These are phyloP conservation scores for Pythium phragmitis DNA, from an alignment of 352 stramenopile genomes.

Conservation along the genomic window DNA sequence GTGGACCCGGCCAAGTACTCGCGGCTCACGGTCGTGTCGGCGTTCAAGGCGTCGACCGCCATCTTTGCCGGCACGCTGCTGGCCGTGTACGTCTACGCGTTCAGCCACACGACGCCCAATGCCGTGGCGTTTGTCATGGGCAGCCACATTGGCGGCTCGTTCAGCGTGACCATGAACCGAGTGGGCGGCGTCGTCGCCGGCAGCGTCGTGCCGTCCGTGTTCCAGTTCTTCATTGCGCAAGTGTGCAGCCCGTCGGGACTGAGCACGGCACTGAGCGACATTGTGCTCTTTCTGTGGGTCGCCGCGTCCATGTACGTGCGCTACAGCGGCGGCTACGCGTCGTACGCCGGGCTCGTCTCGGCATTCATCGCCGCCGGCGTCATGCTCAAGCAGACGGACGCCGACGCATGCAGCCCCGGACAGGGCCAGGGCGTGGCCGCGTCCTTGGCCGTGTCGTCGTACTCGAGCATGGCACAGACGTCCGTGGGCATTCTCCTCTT, in stretches of 20 bases:
- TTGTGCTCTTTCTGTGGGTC: conserved; percentile 74
- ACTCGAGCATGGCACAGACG: conserved; percentile 77
- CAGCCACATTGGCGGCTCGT: conserved; percentile 73
- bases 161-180: conserved; percentile 80
- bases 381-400: conserved; percentile 57
- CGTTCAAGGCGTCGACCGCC: conserved; percentile 55
- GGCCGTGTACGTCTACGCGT: conserved; percentile 74
- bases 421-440: conserved; percentile 35
- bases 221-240: conserved; percentile 84
- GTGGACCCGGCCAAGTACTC: conserved; percentile 50
- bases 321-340: conserved; percentile 64
- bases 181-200: conserved; percentile 81
- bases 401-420: conserved; percentile 41
- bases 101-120: conserved; percentile 57
- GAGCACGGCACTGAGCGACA: conserved; percentile 46
- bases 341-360: conserved; percentile 72
- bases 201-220: conserved; percentile 78
- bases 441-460: conserved; percentile 65
- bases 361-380: conserved; percentile 68
- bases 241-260: conserved; percentile 45
- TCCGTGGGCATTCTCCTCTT: conserved; percentile 79
- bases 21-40: conserved; percentile 36
- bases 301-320: conserved; percentile 72
- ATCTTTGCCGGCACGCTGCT: conserved; percentile 69
- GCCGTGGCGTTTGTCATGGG: conserved; percentile 80